phyloP scores from a whole-genome alignment of 225 moss, liverwort and hornwort genomes.

The Polytrichum formosum region DNA sequence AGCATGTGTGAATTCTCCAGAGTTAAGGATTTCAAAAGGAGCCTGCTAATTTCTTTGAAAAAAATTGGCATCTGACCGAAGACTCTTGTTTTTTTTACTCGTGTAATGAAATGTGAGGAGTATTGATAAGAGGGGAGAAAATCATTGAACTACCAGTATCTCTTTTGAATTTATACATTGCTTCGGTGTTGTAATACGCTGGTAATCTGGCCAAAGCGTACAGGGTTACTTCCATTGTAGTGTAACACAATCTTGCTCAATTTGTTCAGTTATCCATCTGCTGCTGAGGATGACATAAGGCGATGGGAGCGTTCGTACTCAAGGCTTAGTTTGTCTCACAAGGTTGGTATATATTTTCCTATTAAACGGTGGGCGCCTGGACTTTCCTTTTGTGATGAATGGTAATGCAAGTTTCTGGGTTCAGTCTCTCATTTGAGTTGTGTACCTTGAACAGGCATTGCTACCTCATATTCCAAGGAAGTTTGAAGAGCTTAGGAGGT shows the following conservation, averaged over 20 bases:
- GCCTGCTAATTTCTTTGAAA: too few relatives aligned
- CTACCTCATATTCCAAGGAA: conserved; percentile 61
- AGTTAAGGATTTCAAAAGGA: too few relatives aligned
- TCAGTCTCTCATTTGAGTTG: conserved; percentile 8
- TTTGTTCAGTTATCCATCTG: conserved; percentile 60
- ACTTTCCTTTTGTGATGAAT: background rate
- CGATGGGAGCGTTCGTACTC: conserved; percentile 74
- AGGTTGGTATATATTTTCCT: conserved; percentile 32
- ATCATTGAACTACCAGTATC: background rate
- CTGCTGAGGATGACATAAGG: conserved; percentile 65
- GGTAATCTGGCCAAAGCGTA: background rate
- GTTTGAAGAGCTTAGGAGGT: conserved; percentile 62
- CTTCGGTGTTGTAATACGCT: background rate
- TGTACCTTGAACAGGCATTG: conserved; percentile 42
- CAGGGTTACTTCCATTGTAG: background rate
- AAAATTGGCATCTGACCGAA: too few relatives aligned
- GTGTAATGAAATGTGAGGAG: background rate
- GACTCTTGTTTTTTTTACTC: too few relatives aligned
- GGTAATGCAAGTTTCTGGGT: background rate
- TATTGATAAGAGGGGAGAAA: background rate
- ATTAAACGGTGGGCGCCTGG: background rate
- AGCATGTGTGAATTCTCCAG: too few relatives aligned
- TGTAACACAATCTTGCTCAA: conserved; percentile 3
- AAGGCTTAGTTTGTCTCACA: conserved; percentile 51
- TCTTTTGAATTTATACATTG: background rate